A percentile compares a stretch with the other conserved stretches of the same genome.
phyloP scores from a whole-genome alignment of 208 protist genomes.

The Acanthamoeba triangularis region DNA sequence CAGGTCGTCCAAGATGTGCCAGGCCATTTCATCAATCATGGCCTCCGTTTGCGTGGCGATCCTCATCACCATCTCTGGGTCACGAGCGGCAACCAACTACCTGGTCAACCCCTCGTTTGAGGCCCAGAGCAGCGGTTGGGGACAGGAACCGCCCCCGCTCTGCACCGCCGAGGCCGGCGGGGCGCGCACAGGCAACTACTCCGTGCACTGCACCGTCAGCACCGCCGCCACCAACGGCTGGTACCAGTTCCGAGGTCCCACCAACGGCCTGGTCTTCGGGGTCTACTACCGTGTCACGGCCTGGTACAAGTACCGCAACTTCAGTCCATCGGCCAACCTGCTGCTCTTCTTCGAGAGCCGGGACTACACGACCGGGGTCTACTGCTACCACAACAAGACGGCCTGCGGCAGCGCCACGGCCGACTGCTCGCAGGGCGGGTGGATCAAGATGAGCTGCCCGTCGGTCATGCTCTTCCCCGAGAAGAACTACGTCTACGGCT shows the following conservation, averaged over 20 bases:
- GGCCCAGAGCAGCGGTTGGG: neutral
- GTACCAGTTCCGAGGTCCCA: neutral
- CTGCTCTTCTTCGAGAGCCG: slow-evolving; percentile 9
- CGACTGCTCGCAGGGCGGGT: neutral
- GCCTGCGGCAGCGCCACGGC: neutral
- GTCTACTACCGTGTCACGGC: neutral
- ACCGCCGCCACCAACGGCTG: neutral
- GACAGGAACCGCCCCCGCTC: neutral
- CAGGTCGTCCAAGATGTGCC: too few species aligned
- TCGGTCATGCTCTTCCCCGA: slow-evolving; percentile 39
- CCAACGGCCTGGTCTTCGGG: neutral
- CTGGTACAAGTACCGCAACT: slow-evolving; percentile 32
- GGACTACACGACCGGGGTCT: slow-evolving; percentile 5
- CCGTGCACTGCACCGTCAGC: neutral
- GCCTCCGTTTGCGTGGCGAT: too few species aligned
- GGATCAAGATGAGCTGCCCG: slow-evolving; percentile 14
- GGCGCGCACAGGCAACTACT: neutral
- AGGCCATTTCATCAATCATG: too few species aligned
- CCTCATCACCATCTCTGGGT: too few species aligned
- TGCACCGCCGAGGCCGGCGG: neutral
- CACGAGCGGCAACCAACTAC: neutral
- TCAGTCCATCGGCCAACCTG: neutral
- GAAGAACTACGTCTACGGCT: slow-evolving; percentile 20
- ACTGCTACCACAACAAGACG: slow-evolving; percentile 38
- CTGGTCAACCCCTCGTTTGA: neutral